phyloP scores from a whole-genome alignment of 2,329 filamentous ascomycete species.

The Aplosporella prunicola region DNA sequence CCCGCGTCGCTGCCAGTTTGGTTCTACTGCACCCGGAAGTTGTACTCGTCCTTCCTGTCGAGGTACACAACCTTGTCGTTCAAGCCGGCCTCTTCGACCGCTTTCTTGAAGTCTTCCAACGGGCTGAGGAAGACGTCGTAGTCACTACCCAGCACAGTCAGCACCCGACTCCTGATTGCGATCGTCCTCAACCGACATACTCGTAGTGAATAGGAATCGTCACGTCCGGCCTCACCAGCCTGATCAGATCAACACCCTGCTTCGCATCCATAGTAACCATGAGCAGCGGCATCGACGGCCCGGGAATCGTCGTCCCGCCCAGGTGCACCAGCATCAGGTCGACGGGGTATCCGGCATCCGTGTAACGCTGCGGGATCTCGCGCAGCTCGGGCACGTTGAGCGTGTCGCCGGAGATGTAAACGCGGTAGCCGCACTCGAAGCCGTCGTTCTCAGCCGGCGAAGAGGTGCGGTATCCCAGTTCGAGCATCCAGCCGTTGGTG shows the following conservation, averaged over 20 bases:
- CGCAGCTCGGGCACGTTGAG: slow-evolving; percentile 53
- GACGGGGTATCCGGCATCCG: slow-evolving; percentile 40
- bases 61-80: slow-evolving; percentile 49
- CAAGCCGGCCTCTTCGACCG: slow-evolving; percentile 44
- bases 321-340: slow-evolving; percentile 60
- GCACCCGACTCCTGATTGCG: too few species aligned
- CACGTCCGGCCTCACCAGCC: slow-evolving; percentile 49
- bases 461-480: slow-evolving; percentile 48
- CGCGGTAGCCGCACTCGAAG: slow-evolving; percentile 44
- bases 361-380: slow-evolving; percentile 49
- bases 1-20: background rate
- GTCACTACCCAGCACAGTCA: too few species aligned
- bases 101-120: slow-evolving; percentile 51
- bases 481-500: slow-evolving; percentile 58
- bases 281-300: slow-evolving; percentile 47
- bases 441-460: slow-evolving; percentile 12
- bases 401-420: slow-evolving; percentile 60
- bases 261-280: slow-evolving; percentile 63
- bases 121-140: slow-evolving; percentile 53
- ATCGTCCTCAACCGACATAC: slow-evolving; percentile 15
- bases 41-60: slow-evolving; percentile 49
- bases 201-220: slow-evolving; percentile 58
- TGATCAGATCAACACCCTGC: slow-evolving; percentile 52
- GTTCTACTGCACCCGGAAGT: slow-evolving; percentile 44
- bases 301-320: slow-evolving; percentile 56